These are phyloP conservation scores for Cutaneotrichosporon dermatis DNA, from an alignment of 1,284 basidiomycete genomes.

Conservation along the genomic window DNA sequence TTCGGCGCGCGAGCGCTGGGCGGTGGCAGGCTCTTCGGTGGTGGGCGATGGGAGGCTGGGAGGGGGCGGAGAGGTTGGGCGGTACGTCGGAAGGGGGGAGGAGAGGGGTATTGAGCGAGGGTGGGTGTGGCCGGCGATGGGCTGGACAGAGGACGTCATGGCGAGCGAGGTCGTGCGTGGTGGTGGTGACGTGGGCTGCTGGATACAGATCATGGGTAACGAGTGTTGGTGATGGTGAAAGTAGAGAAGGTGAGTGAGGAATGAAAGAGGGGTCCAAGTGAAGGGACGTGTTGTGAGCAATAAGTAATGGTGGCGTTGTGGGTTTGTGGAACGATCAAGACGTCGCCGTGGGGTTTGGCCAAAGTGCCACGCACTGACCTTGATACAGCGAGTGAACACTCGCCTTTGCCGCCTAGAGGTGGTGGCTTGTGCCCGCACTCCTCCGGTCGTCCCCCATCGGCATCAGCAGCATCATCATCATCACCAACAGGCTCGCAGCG, in stretches of 20 bases:
- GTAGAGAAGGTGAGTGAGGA: not conserved
- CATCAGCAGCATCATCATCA: too few species aligned
- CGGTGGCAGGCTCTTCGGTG: not conserved
- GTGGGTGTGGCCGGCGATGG: not conserved
- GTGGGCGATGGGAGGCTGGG: not conserved
- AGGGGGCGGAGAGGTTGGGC: not conserved
- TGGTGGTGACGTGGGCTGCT: conserved; percentile 1
- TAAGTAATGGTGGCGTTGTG: not conserved
- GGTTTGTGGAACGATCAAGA: too few species aligned
- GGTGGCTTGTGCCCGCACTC: too few species aligned
- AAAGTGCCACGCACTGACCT: too few species aligned
- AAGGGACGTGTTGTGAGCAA: not conserved
- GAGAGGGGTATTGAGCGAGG: not conserved
- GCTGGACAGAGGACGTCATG: not conserved
- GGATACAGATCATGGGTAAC: conserved; percentile 8
- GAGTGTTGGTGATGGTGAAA: not conserved
- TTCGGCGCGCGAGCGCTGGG: conserved; percentile 9
- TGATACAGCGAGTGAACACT: too few species aligned
- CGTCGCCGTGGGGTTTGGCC: too few species aligned
- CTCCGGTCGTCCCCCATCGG: too few species aligned
- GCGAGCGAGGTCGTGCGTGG: not conserved
- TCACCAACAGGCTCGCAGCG: too few species aligned
- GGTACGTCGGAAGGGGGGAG: not conserved
- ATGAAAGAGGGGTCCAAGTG: too few species aligned
- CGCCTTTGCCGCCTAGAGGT: too few species aligned